Base-by-base conservation (phyloP, 2,329 filamentous ascomycete genomes). In the Colletotrichum navitas region DNA sequence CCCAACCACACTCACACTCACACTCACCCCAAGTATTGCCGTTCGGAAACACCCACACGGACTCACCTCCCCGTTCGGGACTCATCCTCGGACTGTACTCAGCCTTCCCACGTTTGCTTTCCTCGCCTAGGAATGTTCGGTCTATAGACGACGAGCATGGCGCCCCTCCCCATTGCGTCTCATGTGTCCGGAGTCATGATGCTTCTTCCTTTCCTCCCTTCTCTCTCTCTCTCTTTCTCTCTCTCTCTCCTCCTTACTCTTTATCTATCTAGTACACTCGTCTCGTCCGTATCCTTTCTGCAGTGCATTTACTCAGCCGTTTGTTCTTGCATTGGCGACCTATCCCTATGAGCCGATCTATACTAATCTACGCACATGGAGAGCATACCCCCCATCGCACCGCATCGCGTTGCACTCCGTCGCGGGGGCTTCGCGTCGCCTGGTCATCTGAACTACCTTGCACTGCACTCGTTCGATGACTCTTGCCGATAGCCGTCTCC, bases 1-100 rank as follows among this genome's bases (percentile, higher is more conserved):
- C 68, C 65, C 68, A 63, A 63, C 68, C 68, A 36, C 64, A 52
- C 56, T 59, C 43, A 36, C 66, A 52, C n/a, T 34, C 66, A 52
- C 34, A 39, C n/a, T 29, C 66, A 64, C 12, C 43, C n/a, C n/a
- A n/a, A n/a, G n/a, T n/a, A n/a, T n/a, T n/a, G n/a, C n/a, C n/a
- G n/a, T n/a, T n/a, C n/a, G n/a, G n/a, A n/a, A n/a, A n/a, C n/a
- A n/a, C n/a, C n/a, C n/a, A n/a, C n/a, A n/a, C n/a, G 60, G 60
- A 52, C 60, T 51, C 32, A 26, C 12, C 11, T 11, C 18, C 21
- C 59, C 34, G 29, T n/a, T 41, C 39, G 60, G 52, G 45, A 63
- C 60, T 63, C 34, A 41, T 47, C 24, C 34, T 52, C 58, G 58
- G 45, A 52, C 60, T 29, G 45, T n/a, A 41, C 60, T 62, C 59